Evolutionary conservation across 257 asterid genomes (phyloP), one percentile per base, ranked within the genome.

Genomic region (Jacaranda copaia): DNA sequence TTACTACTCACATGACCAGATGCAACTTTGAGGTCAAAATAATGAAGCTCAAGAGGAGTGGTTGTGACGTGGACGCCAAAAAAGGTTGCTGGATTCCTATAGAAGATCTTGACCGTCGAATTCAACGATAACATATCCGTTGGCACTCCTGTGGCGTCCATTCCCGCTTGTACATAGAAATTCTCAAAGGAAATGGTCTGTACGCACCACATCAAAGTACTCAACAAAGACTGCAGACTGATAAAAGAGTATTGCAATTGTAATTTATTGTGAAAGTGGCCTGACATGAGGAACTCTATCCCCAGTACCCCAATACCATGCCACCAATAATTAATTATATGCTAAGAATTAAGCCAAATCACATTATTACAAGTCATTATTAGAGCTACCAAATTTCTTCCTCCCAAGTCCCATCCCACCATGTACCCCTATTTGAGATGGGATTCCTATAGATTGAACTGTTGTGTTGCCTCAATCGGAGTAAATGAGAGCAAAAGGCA

Each of bases 121-220:
- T 92, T 94, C 89, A 94, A 81, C 48, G 90, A 88, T 55, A 92
- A 45, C 99, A 94, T 91, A 74, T 94, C 99, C 80, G 99, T 94
- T 81, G 97, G 95, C 4, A 94, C 97, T 0, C 98, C 99, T 1
- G 89, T 88, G 46, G 83, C 72, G 52, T 94, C 98, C 89, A 86
- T 88, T 46, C 99, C 99, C 5, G 99, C 97, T 90, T 94, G 99
- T 10, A 94, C 92, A 70, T 88, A 87, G 73, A 94, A 89, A 82
- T 72, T 84, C 83, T 88, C 92, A 65, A 94, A 88, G 62, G 61
- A 79, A 75, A 94, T 88, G 79, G 71, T 84, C 98, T 94, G 98
- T 71, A 65, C 67, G 68, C 55, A 48, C 63, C 75, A 72, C 72
- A 63, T 57, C 53, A 43, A 25, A 68, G 55, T 36, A 72, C 73